These are phyloP conservation scores for Melastoma candidum DNA, from an alignment of 441 rosid species.

Conservation along the genomic window DNA sequence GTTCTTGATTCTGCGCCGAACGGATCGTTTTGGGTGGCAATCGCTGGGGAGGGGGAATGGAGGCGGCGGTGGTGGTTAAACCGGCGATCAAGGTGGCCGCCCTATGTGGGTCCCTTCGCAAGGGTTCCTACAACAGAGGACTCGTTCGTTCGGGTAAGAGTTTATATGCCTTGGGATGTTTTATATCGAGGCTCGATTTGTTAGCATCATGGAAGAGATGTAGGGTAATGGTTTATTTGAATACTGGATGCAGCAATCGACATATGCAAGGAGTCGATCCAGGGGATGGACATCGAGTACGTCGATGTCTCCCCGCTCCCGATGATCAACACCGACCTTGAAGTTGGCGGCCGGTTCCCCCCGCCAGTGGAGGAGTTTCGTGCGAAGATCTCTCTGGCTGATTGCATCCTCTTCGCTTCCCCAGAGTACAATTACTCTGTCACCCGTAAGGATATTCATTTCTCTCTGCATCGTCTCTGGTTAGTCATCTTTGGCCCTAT, in stretches of 20 bases:
- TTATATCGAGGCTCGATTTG: too few relatives aligned
- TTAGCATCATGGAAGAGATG: too few relatives aligned
- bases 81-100: slow-evolving; percentile 59
- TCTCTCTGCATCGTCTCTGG: neutral
- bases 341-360: slow-evolving; percentile 49
- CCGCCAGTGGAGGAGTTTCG: slow-evolving; percentile 58
- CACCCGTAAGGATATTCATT: slow-evolving; percentile 28
- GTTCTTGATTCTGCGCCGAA: too few relatives aligned
- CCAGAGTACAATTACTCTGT: slow-evolving; percentile 77
- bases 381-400: slow-evolving; percentile 39
- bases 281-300: slow-evolving; percentile 49
- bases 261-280: slow-evolving; percentile 32
- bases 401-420: slow-evolving; percentile 53
- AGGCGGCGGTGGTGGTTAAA: slow-evolving; percentile 23
- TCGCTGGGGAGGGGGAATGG: slow-evolving; percentile 10
- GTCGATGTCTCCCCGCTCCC: slow-evolving; percentile 58
- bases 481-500: too few relatives aligned
- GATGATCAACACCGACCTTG: slow-evolving; percentile 69
- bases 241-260: slow-evolving; percentile 29
- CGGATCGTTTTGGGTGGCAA: neutral
- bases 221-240: too few relatives aligned
- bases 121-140: slow-evolving; percentile 51
- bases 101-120: slow-evolving; percentile 60
- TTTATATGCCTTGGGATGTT: too few relatives aligned
- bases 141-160: slow-evolving; percentile 52